Percentiles rank a stretch among this genome's conserved stretches.
Evolutionary conservation across 352 stramenopile genomes (phyloP).

Genomic region (Globisporangium takayamanum): DNA sequence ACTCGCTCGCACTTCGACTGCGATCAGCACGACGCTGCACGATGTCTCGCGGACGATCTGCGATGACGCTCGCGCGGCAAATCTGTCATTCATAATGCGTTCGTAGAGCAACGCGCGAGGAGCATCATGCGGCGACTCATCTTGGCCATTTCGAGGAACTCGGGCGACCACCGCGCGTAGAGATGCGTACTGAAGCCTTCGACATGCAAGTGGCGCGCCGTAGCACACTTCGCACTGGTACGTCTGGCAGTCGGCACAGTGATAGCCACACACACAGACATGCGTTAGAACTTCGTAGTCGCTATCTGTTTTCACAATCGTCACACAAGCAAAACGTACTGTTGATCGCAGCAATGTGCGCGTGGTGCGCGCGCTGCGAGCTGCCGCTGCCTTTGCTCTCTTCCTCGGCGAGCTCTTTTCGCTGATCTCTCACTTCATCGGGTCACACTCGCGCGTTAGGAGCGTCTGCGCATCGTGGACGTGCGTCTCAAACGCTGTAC

Average conservation of each 20-base stretch:
- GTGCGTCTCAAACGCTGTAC: no score
- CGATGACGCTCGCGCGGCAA: no score
- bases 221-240: slow-evolving; percentile 64
- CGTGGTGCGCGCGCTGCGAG: slow-evolving; percentile 26
- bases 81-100: no score
- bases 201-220: slow-evolving; percentile 24
- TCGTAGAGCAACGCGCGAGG: not conserved
- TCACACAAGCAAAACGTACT: slow-evolving; percentile 13
- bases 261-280: not conserved
- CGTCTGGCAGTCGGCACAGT: slow-evolving; percentile 37
- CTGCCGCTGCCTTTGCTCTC: slow-evolving; percentile 38
- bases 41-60: no score
- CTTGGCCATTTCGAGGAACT: slow-evolving; percentile 42
- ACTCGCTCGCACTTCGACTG: no score
- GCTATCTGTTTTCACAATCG: not conserved
- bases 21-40: no score
- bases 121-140: slow-evolving; percentile 18
- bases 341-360: slow-evolving; percentile 39
- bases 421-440: not conserved
- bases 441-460: not conserved
- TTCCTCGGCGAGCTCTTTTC: slow-evolving; percentile 11
- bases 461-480: slow-evolving; percentile 30
- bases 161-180: slow-evolving; percentile 39
- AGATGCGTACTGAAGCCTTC: slow-evolving; percentile 25
- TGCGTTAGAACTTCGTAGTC: not conserved